phyloP scores from a whole-genome alignment of 176 grass and related monocot genomes.

The Pharus latifolius region DNA sequence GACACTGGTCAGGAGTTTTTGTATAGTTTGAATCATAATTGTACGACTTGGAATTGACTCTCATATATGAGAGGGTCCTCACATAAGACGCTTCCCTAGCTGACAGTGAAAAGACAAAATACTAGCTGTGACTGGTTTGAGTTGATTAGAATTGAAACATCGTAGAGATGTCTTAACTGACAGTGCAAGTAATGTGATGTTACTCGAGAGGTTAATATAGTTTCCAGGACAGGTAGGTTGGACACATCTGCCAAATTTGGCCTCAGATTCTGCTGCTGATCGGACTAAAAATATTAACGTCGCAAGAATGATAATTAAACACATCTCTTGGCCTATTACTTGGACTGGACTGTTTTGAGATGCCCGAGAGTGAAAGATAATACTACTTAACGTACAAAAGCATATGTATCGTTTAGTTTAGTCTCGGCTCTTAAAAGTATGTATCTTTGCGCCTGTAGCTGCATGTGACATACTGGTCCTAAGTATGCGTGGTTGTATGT shows the following conservation, averaged over 20 bases:
- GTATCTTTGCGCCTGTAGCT: not conserved
- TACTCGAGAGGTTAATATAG: not conserved
- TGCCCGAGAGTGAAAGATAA: not conserved
- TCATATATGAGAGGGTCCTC: too few species aligned
- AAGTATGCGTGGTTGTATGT: conserved; percentile 12
- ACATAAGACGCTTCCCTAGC: too few species aligned
- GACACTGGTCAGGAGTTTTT: too few species aligned
- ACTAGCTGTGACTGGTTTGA: not conserved
- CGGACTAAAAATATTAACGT: not conserved
- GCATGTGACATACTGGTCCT: conserved; percentile 29
- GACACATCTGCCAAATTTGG: conserved; percentile 1
- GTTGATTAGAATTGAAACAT: not conserved
- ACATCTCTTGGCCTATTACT: not conserved
- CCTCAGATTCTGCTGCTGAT: not conserved
- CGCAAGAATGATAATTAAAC: not conserved
- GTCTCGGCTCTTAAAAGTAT: not conserved
- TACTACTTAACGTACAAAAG: not conserved
- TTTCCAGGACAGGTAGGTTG: not conserved
- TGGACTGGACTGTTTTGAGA: conserved; percentile 24
- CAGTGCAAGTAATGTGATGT: conserved; percentile 6
- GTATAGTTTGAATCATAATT: too few species aligned
- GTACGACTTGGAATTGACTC: too few species aligned
- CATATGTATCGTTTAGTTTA: conserved; percentile 10
- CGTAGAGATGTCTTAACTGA: not conserved
- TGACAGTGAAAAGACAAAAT: not conserved